These are phyloP conservation scores for Acacia pycnantha DNA, from an alignment of 331 rosid species.

Conservation along the genomic window DNA sequence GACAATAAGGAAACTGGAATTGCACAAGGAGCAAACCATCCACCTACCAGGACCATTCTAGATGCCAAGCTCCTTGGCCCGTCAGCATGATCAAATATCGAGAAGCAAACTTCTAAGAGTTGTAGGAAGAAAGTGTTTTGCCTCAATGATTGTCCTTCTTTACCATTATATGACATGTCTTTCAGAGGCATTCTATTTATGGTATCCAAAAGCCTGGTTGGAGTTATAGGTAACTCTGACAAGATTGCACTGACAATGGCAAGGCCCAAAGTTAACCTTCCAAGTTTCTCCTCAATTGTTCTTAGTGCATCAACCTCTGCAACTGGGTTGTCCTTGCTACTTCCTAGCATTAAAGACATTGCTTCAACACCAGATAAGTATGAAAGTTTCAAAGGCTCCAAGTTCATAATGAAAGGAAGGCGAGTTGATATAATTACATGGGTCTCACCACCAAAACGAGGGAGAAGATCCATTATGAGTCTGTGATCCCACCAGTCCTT, in stretches of 20 bases:
- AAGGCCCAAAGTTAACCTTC: slow-evolving; percentile 75
- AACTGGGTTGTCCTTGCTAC: slow-evolving; percentile 58
- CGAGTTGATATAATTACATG: slow-evolving; percentile 76
- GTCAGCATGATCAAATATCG: slow-evolving; percentile 87
- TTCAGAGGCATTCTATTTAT: slow-evolving; percentile 83
- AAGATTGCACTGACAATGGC: slow-evolving; percentile 73
- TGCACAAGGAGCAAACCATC: slow-evolving; percentile 89
- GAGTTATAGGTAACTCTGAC: slow-evolving; percentile 82
- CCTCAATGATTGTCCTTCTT: slow-evolving; percentile 56
- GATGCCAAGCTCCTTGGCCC: slow-evolving; percentile 87
- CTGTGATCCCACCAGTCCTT: slow-evolving; percentile 97
- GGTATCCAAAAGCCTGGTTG: slow-evolving; percentile 76
- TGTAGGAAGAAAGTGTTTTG: slow-evolving; percentile 68
- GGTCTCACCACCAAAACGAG: slow-evolving; percentile 86
- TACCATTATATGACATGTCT: slow-evolving; percentile 65
- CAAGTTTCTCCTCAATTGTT: slow-evolving; percentile 74
- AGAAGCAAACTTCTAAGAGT: slow-evolving; percentile 85
- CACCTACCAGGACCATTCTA: slow-evolving; percentile 79
- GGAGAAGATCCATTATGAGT: slow-evolving; percentile 91
- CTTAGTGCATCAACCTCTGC: slow-evolving; percentile 75
- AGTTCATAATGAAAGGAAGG: slow-evolving; percentile 74
- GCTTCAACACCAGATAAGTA: slow-evolving; percentile 84
- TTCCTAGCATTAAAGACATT: slow-evolving; percentile 72
- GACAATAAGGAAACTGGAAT: slow-evolving; percentile 65
- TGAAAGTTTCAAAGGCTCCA: slow-evolving; percentile 82